phyloP scores from a whole-genome alignment of 257 asterid species.

The Solanum tarapatanum region DNA sequence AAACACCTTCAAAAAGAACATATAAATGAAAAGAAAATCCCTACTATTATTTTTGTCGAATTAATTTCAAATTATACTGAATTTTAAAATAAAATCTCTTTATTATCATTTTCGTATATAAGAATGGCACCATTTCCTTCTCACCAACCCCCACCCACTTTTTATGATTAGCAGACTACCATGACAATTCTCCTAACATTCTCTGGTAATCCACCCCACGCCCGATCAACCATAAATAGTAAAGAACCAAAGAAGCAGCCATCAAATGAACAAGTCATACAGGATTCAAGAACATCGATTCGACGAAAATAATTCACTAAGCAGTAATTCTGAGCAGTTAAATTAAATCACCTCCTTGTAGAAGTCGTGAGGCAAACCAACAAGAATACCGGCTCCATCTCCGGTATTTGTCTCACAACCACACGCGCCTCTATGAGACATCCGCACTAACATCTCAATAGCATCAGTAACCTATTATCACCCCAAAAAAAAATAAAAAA shows the following conservation, averaged over 20 bases:
- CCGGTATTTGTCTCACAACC: conserved; percentile 99
- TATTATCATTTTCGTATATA: neutral
- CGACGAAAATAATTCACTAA: neutral
- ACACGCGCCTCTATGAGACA: conserved; percentile 98
- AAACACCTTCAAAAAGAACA: neutral
- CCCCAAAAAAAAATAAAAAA: neutral
- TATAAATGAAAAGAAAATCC: neutral
- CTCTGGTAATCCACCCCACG: neutral
- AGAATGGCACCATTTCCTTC: neutral
- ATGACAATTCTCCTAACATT: neutral
- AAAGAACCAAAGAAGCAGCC: neutral
- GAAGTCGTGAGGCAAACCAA: conserved; percentile 83
- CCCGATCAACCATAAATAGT: neutral
- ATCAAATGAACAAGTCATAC: neutral
- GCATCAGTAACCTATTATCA: conserved; percentile 78
- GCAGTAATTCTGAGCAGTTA: neutral
- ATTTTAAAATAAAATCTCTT: neutral
- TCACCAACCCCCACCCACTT: neutral
- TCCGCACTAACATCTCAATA: conserved; percentile 85
- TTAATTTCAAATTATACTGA: neutral
- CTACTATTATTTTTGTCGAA: neutral
- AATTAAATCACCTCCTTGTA: conserved; percentile 55
- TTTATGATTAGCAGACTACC: neutral
- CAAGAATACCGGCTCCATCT: conserved; percentile 99
- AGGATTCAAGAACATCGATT: neutral